Conservation (phyloP, 2,329 filamentous ascomycete genomes). For the Orbilia ellipsospora region DNA sequence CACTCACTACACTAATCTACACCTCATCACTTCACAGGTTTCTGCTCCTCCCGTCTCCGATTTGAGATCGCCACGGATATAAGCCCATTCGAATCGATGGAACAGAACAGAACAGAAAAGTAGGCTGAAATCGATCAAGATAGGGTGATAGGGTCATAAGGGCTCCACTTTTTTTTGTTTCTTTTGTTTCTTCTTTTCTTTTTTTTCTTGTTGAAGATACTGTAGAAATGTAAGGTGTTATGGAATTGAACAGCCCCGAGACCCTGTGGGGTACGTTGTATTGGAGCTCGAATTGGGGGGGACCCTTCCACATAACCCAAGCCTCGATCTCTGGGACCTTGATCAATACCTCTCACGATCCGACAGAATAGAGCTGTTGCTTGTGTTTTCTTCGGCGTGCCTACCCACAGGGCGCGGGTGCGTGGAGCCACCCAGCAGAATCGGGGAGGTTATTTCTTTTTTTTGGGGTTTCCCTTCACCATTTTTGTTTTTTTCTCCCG, state of each 20-base stretch:
- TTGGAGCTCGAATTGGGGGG: too few relatives aligned
- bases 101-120: neutral
- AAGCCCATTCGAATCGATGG: slow-evolving; percentile 38
- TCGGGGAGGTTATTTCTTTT: slow-evolving; percentile 1
- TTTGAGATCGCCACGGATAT: slow-evolving; percentile 41
- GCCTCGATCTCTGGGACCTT: too few relatives aligned
- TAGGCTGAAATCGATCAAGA: slow-evolving; percentile 27
- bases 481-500: neutral
- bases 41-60: slow-evolving; percentile 19
- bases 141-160: slow-evolving; percentile 2
- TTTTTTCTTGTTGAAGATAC: neutral
- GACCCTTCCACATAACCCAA: too few relatives aligned
- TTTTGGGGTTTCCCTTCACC: neutral
- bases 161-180: slow-evolving; percentile 23
- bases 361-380: too few relatives aligned
- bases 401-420: slow-evolving; percentile 2
- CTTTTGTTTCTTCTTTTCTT: slow-evolving; percentile 26
- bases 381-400: neutral
- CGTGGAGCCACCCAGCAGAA: neutral
- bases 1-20: neutral
- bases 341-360: too few relatives aligned
- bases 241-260: neutral
- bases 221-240: neutral
- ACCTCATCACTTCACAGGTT: too few relatives aligned
- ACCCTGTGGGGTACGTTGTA: too few relatives aligned